Evolutionary conservation across 768 basidiomycete species (phyloP).

Genomic region (Pisolithus albus): DNA sequence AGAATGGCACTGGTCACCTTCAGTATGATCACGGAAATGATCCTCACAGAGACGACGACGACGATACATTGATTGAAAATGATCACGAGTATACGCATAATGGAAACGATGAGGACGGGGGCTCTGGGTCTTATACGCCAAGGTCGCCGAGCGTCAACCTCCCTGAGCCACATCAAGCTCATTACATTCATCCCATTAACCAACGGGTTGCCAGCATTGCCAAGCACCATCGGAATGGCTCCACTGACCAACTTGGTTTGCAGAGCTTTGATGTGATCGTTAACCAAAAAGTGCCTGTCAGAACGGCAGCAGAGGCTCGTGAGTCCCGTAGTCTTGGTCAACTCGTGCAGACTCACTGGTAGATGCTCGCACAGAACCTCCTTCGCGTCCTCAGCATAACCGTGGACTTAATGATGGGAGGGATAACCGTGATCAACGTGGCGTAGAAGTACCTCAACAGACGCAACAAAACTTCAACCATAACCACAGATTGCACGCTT

Average conservation of each 20-base stretch:
- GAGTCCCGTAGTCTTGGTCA: conserved; percentile 13
- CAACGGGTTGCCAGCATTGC: conserved; percentile 33
- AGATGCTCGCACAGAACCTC: conserved; percentile 11
- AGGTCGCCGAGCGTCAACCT: conserved; percentile 59
- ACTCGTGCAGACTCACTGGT: conserved; percentile 13
- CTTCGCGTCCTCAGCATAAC: conserved; percentile 15
- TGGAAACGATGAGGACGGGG: conserved; percentile 39
- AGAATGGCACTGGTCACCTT: conserved; percentile 34
- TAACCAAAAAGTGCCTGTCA: conserved; percentile 37
- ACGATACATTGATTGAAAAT: conserved; percentile 40
- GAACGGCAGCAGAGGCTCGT: conserved; percentile 23
- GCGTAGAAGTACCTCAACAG: conserved; percentile 17
- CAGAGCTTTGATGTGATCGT: conserved; percentile 52
- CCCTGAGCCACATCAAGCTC: conserved; percentile 38
- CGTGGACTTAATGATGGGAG: conserved; percentile 13
- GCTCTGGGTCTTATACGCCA: conserved; percentile 57
- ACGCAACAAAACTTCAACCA: conserved; percentile 5
- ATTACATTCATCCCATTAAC: conserved; percentile 23
- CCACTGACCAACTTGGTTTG: conserved; percentile 57
- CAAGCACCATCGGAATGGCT: conserved; percentile 47
- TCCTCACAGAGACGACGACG: conserved; percentile 39
- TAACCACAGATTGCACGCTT: conserved; percentile 32
- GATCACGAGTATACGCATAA: conserved; percentile 27
- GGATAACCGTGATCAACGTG: conserved; percentile 18
- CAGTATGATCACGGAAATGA: conserved; percentile 31